Evolutionary conservation across 768 basidiomycete species (phyloP), one percentile per base, ranked within the genome.

Genomic region (Xerocomus spinulosus): DNA sequence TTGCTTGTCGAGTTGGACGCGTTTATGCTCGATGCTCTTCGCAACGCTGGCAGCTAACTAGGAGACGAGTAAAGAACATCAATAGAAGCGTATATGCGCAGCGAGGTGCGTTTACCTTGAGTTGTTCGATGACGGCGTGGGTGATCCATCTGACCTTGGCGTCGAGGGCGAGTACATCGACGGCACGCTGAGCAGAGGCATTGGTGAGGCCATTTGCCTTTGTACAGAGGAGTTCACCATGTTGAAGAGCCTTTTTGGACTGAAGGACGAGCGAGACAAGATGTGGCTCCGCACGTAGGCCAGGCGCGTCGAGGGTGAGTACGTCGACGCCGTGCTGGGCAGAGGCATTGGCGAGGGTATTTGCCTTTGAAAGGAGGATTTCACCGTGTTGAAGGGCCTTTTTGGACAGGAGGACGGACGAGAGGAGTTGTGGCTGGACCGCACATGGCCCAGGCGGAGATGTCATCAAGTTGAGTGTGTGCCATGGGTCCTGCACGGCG

Each of bases 191-290:
- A 0, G 86, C 79, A 3, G 89, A 87, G 35, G 74, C 69, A 53
- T 79, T 79, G n/a, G 85, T 80, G 18, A 83, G 67, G 1, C 65
- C 57, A 57, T 85, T 80, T 2, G 89, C 86, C 29, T 72, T 74
- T 2, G 78, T 78, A 58, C 90, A 92, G 5, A 92, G 74, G 42
- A 82, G 77, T 68, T 90, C 77, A 1, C 87, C 89, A 32, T 83
- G 79, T 52, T 87, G 82, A 3, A 92, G 76, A 0, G 87, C 89
- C 57, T 86, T 87, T 74, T 90, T 86, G 2, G 89, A 90, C 57
- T 87, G 83, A 1, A 85, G 70, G 10, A 88, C 85, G 9, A 92
- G 79, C 20, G 85, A 81, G 28, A 87, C 77, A 18, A 91, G 79
- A 51, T 85, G 80, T 4, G 83, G 76, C 46, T 80, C n/a, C n/a